Percentiles rank a stretch among this genome's conserved stretches.
Conservation (phyloP, 768 basidiomycete genomes). For the Panus rudis region DNA sequence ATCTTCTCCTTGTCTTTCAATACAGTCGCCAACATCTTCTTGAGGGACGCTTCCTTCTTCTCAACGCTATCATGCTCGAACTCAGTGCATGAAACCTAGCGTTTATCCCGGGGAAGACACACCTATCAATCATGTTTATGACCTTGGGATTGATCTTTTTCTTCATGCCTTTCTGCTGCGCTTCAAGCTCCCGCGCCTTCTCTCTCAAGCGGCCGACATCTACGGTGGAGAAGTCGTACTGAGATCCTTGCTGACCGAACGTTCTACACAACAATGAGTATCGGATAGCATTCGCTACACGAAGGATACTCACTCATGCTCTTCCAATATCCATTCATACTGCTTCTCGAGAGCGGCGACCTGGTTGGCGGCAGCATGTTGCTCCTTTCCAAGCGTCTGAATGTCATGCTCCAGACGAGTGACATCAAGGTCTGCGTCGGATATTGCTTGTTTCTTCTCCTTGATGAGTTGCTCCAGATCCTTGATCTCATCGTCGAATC, state of each 20-base stretch:
- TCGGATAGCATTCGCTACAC: not conserved
- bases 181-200: slow-evolving; percentile 69
- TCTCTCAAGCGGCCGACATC: slow-evolving; percentile 55
- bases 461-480: slow-evolving; percentile 79
- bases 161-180: slow-evolving; percentile 79
- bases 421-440: slow-evolving; percentile 58
- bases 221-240: slow-evolving; percentile 70
- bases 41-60: slow-evolving; percentile 82
- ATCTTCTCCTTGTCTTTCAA: slow-evolving; percentile 93
- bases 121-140: slow-evolving; percentile 95
- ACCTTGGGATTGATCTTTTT: slow-evolving; percentile 95
- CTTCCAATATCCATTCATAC: slow-evolving; percentile 84
- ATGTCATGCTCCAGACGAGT: slow-evolving; percentile 70
- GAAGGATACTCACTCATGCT: slow-evolving; percentile 63
- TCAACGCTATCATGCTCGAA: slow-evolving; percentile 86
- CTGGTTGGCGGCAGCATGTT: slow-evolving; percentile 40
- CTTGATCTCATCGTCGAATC: slow-evolving; percentile 85
- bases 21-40: slow-evolving; percentile 84
- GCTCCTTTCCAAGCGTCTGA: slow-evolving; percentile 56
- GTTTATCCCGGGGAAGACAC: slow-evolving; percentile 18
- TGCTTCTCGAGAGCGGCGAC: slow-evolving; percentile 70
- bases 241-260: slow-evolving; percentile 76
- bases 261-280: slow-evolving; percentile 38
- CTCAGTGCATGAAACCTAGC: slow-evolving; percentile 2
- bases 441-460: slow-evolving; percentile 64